These are phyloP conservation scores for Lentinula detonsa DNA, from an alignment of 768 basidiomycete species.

Conservation along the genomic window DNA sequence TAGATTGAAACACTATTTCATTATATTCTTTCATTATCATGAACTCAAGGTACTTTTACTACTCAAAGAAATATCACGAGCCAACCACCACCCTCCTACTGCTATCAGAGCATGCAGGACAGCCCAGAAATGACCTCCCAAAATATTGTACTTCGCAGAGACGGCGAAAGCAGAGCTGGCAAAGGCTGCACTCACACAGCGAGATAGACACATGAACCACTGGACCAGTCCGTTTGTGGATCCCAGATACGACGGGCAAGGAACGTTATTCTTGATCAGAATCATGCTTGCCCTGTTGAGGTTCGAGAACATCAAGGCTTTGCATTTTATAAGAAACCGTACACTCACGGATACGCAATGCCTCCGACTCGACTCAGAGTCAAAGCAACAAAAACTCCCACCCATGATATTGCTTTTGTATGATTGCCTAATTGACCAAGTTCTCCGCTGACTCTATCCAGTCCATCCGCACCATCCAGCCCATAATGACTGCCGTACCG, in stretches of 20 bases:
- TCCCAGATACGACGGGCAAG: slow-evolving; percentile 48
- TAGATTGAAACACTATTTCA: slow-evolving; percentile 1
- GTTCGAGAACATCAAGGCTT: not conserved
- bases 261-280: slow-evolving; percentile 48
- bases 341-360: slow-evolving; percentile 49
- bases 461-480: not conserved
- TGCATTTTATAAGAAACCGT: not conserved
- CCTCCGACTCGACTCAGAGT: slow-evolving; percentile 35
- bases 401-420: slow-evolving; percentile 36
- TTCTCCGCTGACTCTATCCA: not conserved
- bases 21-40: not conserved
- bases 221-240: slow-evolving; percentile 58
- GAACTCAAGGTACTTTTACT: slow-evolving; percentile 3
- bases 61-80: not conserved
- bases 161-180: slow-evolving; percentile 55
- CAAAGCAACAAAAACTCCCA: slow-evolving; percentile 40
- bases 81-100: slow-evolving; percentile 1
- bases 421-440: not conserved
- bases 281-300: slow-evolving; percentile 52
- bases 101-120: slow-evolving; percentile 19
- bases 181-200: slow-evolving; percentile 54
- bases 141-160: slow-evolving; percentile 38
- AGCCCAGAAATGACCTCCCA: slow-evolving; percentile 55
- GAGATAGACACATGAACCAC: slow-evolving; percentile 51
- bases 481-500: slow-evolving; percentile 24